These are phyloP conservation scores for Podospora pseudopauciseta DNA, from an alignment of 495 filamentous ascomycete genomes.

Conservation along the genomic window DNA sequence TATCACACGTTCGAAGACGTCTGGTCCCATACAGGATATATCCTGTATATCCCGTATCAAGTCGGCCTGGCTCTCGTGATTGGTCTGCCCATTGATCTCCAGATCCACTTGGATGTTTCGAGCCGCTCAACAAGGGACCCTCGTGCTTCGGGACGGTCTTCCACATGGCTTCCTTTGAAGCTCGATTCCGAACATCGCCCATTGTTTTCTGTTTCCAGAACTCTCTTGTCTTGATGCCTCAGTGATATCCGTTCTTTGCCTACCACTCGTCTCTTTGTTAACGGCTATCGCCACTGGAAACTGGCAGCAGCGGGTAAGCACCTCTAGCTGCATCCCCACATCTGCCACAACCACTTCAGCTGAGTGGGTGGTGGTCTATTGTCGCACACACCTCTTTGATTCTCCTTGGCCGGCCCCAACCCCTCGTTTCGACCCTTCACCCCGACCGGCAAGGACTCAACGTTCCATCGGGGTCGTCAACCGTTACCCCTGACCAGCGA, in stretches of 20 bases:
- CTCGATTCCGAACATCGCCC: background rate
- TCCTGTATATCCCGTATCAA: background rate
- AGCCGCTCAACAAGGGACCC: background rate
- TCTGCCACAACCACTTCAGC: background rate
- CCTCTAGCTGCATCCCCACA: background rate
- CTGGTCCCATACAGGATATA: background rate
- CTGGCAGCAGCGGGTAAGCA: background rate
- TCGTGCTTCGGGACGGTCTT: background rate
- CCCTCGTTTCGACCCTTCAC: background rate
- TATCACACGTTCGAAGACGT: background rate
- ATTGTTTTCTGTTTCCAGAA: too few species aligned
- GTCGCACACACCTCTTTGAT: background rate
- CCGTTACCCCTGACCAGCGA: background rate
- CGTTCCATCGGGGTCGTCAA: background rate
- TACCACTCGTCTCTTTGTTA: background rate
- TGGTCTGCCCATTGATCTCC: background rate
- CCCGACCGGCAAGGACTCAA: background rate
- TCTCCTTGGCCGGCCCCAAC: background rate
- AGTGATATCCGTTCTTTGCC: background rate
- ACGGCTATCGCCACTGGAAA: background rate
- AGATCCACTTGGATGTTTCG: background rate
- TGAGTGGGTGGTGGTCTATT: background rate
- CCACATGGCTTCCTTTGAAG: background rate
- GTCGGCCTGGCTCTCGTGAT: background rate
- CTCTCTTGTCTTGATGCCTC: background rate